Percentiles rank a stretch among this genome's conserved stretches.
phyloP scores from a whole-genome alignment of 2,329 filamentous ascomycete species.

The Diplodia corticola region DNA sequence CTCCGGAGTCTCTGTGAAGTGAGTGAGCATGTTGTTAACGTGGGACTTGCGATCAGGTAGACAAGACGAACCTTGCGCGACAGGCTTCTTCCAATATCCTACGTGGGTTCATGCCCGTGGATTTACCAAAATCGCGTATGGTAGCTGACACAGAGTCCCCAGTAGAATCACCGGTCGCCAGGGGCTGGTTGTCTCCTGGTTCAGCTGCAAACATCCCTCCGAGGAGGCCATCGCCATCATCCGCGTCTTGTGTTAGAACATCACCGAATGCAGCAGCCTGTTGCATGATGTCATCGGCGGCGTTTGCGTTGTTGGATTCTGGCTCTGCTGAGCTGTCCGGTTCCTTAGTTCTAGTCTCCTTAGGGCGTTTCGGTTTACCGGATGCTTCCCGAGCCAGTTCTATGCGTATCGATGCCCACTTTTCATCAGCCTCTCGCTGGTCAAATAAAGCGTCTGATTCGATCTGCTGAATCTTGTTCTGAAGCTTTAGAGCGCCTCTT shows the following conservation, averaged over 20 bases:
- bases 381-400: slow-evolving; percentile 45
- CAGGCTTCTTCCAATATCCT: slow-evolving; percentile 85
- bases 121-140: slow-evolving; percentile 82
- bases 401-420: slow-evolving; percentile 48
- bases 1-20: slow-evolving; percentile 64
- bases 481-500: slow-evolving; percentile 62
- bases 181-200: slow-evolving; percentile 46
- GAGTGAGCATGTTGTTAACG: not conserved
- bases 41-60: not conserved
- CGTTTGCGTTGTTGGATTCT: not conserved
- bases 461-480: slow-evolving; percentile 73
- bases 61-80: slow-evolving; percentile 62
- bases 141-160: slow-evolving; percentile 54
- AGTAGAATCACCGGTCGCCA: slow-evolving; percentile 25
- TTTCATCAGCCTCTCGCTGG: slow-evolving; percentile 46
- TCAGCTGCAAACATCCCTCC: slow-evolving; percentile 59
- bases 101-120: slow-evolving; percentile 72
- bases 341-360: slow-evolving; percentile 17
- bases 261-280: slow-evolving; percentile 45
- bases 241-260: slow-evolving; percentile 40
- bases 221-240: slow-evolving; percentile 58
- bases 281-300: slow-evolving; percentile 53
- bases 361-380: not conserved
- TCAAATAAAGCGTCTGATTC: slow-evolving; percentile 63
- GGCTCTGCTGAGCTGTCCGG: not conserved